Base-by-base conservation (phyloP, 306 rosid species). In the Dryas drummondii region DNA sequence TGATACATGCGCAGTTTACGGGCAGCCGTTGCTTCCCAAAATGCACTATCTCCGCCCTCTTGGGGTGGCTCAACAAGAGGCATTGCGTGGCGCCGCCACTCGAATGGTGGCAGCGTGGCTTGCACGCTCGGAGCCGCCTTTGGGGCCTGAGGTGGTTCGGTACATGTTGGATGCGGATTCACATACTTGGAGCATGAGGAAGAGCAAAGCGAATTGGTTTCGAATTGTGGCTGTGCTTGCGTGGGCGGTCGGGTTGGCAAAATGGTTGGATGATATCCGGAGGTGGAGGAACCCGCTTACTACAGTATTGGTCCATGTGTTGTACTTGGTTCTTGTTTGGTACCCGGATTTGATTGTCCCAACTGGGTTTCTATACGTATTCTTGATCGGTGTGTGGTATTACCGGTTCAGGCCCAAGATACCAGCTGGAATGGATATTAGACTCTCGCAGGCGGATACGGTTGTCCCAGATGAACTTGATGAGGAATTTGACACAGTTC, bases 141-240 rank as follows among this genome's bases (percentile, higher is more conserved):
- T 94, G 75, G 96, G 97, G 13, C 78, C 88, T 1, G 98, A 94
- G 79, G 98, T 94, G 51, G 98, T 94, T 32, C 79, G 91, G 11
- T 94, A 85, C 87, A 90, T 94, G 98, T 65, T 94, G 81, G 98
- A 94, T 41, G 96, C 97, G 0, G 98, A 94, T 50, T 94, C 98
- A 1, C 97, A 94, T 64, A 52, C 87, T 0, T 94, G 98, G 98
- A 94, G 98, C 86, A 90, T 94, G 97, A 84, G 98, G 68, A 90
- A 85, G 81, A 91, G 96, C 72, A 91, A 88, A 72, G 94, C 97
- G 0, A 94, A 94, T 80, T 94, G 98, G 98, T 91, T 86, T 78
- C 76, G 98, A 61, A 94, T 94, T 5, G 96, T 90, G n/a, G 93
- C 89, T 10, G 96, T 94, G 50, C 76, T 94, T 9, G 93, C 94